phyloP scores from a whole-genome alignment of 2,329 filamentous ascomycete genomes.

The Cryoendolithus antarcticus region DNA sequence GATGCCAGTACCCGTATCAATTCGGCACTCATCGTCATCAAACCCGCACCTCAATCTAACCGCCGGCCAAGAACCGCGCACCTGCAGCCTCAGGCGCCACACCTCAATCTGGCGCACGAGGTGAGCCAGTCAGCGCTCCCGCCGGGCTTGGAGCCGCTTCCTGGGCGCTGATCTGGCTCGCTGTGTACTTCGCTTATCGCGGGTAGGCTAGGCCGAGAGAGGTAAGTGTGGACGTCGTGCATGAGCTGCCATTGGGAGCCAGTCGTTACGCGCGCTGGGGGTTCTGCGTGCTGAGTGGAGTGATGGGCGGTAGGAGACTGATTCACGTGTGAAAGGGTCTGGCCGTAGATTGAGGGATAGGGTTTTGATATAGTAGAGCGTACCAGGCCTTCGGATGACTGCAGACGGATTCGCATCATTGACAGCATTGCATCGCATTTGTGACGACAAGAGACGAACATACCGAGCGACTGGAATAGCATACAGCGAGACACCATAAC shows the following conservation, averaged over 20 bases:
- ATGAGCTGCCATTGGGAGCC: conserved; percentile 5
- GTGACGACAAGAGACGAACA: too few relatives aligned
- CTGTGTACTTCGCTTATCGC: background rate
- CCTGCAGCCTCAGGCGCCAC: conserved; percentile 2
- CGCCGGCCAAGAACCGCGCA: conserved; percentile 4
- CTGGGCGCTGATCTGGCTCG: conserved; percentile 5
- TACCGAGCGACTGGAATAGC: background rate
- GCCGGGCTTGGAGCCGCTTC: conserved; percentile 1
- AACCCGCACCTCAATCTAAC: conserved; percentile 3
- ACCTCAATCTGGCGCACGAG: conserved; percentile 4
- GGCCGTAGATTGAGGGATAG: too few relatives aligned
- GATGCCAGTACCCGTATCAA: too few relatives aligned
- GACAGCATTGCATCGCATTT: too few relatives aligned
- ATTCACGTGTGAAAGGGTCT: too few relatives aligned
- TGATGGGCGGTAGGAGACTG: too few relatives aligned
- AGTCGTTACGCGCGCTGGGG: conserved; percentile 6
- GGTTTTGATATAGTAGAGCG: too few relatives aligned
- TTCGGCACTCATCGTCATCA: background rate
- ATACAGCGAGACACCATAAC: conserved; percentile 1
- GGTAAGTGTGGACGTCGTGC: background rate
- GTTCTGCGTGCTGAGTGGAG: conserved; percentile 1
- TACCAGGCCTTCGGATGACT: too few relatives aligned
- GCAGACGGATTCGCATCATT: too few relatives aligned
- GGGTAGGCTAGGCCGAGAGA: too few relatives aligned
- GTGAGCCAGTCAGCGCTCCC: conserved; percentile 6